Evolutionary conservation across 2,329 filamentous ascomycete genomes (phyloP).

Genomic region (Diaporthe vaccinii): DNA sequence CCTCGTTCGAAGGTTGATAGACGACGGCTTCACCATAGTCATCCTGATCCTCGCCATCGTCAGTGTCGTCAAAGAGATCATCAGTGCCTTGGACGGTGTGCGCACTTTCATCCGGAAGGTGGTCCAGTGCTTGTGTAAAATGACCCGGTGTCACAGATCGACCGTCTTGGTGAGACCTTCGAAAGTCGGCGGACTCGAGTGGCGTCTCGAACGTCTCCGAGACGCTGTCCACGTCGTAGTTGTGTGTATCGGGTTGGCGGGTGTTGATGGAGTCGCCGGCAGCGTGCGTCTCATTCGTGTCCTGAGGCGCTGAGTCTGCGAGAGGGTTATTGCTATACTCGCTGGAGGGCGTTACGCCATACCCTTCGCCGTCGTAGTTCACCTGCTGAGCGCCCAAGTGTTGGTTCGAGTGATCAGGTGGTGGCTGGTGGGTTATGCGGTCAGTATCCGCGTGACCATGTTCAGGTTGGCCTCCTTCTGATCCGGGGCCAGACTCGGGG

Average conservation of each 20-base stretch:
- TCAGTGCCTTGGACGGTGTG: conserved; percentile 53
- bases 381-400: neutral
- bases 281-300: neutral
- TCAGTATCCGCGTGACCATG: neutral
- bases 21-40: conserved; percentile 33
- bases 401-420: neutral
- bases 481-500: neutral
- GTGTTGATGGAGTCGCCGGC: neutral
- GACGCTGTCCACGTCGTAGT: conserved; percentile 8
- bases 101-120: conserved; percentile 43
- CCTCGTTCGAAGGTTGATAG: neutral
- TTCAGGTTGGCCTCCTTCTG: neutral
- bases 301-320: neutral
- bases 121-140: conserved; percentile 14
- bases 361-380: conserved; percentile 35
- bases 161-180: neutral
- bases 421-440: neutral
- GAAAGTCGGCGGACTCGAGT: conserved; percentile 4
- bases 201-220: neutral
- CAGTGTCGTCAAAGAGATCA: conserved; percentile 50
- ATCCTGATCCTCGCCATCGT: conserved; percentile 37
- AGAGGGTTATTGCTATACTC: conserved; percentile 2
- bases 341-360: conserved; percentile 16
- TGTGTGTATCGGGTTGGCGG: neutral
- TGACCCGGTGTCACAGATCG: conserved; percentile 3